Percentiles rank a stretch among this genome's conserved stretches.
Evolutionary conservation across 2,329 filamentous ascomycete genomes (phyloP).

Genomic region (Paraphaeosphaeria sporulosa): DNA sequence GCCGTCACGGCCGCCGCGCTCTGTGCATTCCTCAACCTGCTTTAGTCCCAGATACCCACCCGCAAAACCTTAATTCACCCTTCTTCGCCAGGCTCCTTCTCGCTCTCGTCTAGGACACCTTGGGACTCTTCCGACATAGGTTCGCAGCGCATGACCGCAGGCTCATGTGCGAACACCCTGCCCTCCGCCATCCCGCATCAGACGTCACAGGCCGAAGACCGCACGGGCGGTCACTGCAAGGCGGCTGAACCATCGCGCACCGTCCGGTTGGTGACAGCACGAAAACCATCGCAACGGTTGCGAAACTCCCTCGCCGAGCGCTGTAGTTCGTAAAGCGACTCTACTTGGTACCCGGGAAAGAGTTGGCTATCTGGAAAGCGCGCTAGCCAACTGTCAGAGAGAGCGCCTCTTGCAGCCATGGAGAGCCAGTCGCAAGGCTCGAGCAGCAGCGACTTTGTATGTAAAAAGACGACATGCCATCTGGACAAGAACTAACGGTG

Average conservation of each 20-base stretch:
- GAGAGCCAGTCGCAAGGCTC: constrained; percentile 43
- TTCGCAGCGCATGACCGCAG: constrained; percentile 10
- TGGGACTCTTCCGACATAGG: not conserved
- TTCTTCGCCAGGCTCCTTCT: constrained; percentile 1
- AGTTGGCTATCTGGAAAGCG: constrained; percentile 5
- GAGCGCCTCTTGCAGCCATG: constrained; percentile 32
- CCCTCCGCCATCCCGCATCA: constrained; percentile 14
- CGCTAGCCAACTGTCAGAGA: constrained; percentile 4
- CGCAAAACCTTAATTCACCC: constrained; percentile 10
- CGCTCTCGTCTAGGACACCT: constrained; percentile 8
- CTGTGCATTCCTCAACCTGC: constrained; percentile 23
- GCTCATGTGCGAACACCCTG: constrained; percentile 18
- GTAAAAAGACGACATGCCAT: constrained; percentile 49
- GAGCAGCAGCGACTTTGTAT: constrained; percentile 89
- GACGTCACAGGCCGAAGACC: constrained; percentile 21
- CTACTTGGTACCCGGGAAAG: constrained; percentile 7
- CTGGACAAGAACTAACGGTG: constrained; percentile 26
- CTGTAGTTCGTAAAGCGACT: constrained; percentile 14
- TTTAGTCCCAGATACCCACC: constrained; percentile 20
- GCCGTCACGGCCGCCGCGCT: constrained; percentile 15
- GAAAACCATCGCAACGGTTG: not conserved
- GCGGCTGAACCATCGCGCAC: constrained; percentile 23
- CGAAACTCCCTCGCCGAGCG: not conserved
- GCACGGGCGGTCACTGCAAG: constrained; percentile 17
- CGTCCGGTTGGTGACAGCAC: not conserved